Evolutionary conservation across 441 rosid species (phyloP).

Genomic region (Gossypium schwendimanii): DNA sequence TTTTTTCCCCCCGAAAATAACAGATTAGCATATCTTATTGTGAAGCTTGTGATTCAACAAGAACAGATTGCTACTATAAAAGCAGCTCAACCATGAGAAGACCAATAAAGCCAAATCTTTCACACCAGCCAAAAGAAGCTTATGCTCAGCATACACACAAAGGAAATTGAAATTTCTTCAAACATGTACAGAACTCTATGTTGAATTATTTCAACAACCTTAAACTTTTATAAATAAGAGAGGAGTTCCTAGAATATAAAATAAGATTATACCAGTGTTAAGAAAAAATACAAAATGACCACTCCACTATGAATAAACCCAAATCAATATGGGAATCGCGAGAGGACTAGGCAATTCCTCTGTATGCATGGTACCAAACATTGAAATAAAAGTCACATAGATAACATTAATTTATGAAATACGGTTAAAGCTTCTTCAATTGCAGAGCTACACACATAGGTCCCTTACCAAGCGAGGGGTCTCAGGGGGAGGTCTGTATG

Average conservation of each 20-base stretch:
- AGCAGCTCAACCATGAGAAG: background rate
- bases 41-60: background rate
- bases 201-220: background rate
- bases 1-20: background rate
- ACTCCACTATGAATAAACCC: background rate
- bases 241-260: background rate
- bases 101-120: conserved; percentile 6
- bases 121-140: background rate
- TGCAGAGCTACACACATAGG: background rate
- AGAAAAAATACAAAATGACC: conserved; percentile 2
- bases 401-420: background rate
- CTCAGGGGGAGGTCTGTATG: conserved; percentile 79
- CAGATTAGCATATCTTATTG: background rate
- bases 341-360: background rate
- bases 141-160: background rate
- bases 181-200: background rate
- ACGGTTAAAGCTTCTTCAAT: background rate
- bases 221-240: background rate
- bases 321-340: background rate
- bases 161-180: background rate
- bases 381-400: background rate
- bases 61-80: background rate
- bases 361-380: background rate
- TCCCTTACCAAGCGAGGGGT: conserved; percentile 77
- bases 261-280: background rate